phyloP scores from a whole-genome alignment of 2,329 filamentous ascomycete genomes.

The Aspergillus eucalypticola region DNA sequence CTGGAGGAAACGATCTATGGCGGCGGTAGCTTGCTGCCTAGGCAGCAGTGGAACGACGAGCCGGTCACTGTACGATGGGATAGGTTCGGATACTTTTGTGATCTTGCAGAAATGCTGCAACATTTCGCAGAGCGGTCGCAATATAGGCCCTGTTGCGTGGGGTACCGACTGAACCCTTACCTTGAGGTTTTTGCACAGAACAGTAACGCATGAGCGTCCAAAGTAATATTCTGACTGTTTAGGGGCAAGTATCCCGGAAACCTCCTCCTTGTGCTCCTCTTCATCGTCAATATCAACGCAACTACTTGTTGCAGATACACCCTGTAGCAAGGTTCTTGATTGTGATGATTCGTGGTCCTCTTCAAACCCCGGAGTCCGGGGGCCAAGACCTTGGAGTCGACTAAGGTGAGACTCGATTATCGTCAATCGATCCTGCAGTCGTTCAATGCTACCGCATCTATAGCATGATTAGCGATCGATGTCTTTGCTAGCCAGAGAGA shows the following conservation, averaged over 20 bases:
- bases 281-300: background rate
- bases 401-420: slow-evolving; percentile 7
- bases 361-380: background rate
- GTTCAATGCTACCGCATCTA: slow-evolving; percentile 12
- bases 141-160: background rate
- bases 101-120: slow-evolving; percentile 3
- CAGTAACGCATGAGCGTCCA: background rate
- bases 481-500: background rate
- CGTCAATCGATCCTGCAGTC: slow-evolving; percentile 8
- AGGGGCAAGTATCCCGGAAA: background rate
- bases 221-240: background rate
- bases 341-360: background rate
- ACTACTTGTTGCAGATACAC: background rate
- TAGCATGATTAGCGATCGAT: background rate
- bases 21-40: background rate
- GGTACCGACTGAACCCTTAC: background rate
- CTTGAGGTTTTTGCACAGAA: background rate
- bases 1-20: slow-evolving; percentile 5
- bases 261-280: background rate
- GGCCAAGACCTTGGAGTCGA: background rate
- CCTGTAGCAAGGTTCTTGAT: background rate
- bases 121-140: background rate
- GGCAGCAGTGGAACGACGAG: slow-evolving; percentile 4
- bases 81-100: background rate
- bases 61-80: slow-evolving; percentile 5